Base-by-base conservation (phyloP, 1,139 yeast genomes). In the Fermentozyma sake region DNA sequence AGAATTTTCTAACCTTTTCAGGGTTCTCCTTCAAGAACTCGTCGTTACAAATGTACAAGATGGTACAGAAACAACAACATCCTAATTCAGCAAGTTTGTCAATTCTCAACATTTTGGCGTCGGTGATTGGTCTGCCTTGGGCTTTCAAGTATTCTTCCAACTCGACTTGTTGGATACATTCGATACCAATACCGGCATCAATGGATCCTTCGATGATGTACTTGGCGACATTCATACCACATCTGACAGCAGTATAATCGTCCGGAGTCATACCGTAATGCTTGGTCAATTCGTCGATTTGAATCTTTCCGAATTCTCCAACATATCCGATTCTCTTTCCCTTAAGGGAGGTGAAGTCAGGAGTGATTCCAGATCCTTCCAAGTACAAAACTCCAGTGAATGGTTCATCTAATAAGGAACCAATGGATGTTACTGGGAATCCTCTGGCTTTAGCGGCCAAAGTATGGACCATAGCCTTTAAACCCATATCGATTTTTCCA, bases 381-480 rank as follows among this genome's bases (percentile, higher is more conserved):
- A 72, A 56, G 48, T 71, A 72, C 35, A 72, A 57, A 23, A 72
- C 61, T 19, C 78, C 79, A 14, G 78, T 72, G 47, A 72, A 72
- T 9, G 78, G 79, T 41, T 72, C 79, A 39, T 72, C 78, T 38
- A 72, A 58, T 28, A 72, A 53, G 3, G 77, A 70, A 1, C 70
- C 79, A 35, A 72, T 66, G 7, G 78, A 68, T 15, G 76, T 72
- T 16, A 72, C 76, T 14, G 76, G 76, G 47, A 58, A 72, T 4
- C 77, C 77, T 37, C 78, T 61, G 11, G 79, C 79, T 46, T 71
- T 72, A 12, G 77, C 77, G 33, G 79, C 79, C 39, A 72, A 55
- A 3, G 79, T 72, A 41, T 72, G 79, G 38, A 72, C 72, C 79
- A 72, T 72, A 23, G 79, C 79, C 48, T 72, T 72, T 38, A 72